Evolutionary conservation across 2,329 filamentous ascomycete genomes (phyloP).

Genomic region (Monascus ruber): DNA sequence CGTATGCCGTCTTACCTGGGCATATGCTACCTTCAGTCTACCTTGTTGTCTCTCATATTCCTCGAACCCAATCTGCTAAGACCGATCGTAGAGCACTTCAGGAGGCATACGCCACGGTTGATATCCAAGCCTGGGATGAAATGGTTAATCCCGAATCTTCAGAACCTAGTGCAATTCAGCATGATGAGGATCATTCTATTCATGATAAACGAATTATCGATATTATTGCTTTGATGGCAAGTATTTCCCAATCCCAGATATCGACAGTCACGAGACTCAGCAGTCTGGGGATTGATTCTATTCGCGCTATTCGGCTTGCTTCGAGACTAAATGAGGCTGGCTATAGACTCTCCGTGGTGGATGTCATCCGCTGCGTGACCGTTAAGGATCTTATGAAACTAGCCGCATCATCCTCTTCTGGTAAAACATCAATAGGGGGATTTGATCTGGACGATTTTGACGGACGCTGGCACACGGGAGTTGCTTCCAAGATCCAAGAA

Average conservation of each 20-base stretch:
- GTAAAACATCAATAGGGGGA: not conserved
- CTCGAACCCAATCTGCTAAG: constrained; percentile 21
- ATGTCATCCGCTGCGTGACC: constrained; percentile 18
- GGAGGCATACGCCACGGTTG: constrained; percentile 12
- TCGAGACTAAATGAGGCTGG: constrained; percentile 15
- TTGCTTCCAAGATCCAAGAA: constrained; percentile 7
- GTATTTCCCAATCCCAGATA: constrained; percentile 10
- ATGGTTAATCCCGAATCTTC: constrained; percentile 9
- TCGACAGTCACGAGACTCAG: constrained; percentile 12
- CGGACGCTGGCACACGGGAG: constrained; percentile 8
- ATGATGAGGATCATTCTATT: not conserved
- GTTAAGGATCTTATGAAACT: constrained; percentile 15
- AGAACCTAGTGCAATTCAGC: not conserved
- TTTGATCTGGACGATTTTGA: constrained; percentile 15
- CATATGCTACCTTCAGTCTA: constrained; percentile 26
- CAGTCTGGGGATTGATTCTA: constrained; percentile 21
- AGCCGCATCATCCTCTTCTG: constrained; percentile 1
- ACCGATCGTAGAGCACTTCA: constrained; percentile 20
- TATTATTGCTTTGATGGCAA: constrained; percentile 12
- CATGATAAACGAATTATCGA: constrained; percentile 8
- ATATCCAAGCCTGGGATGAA: constrained; percentile 18
- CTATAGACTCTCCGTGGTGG: constrained; percentile 15
- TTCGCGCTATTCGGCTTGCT: constrained; percentile 19
- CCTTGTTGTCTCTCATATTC: constrained; percentile 18
- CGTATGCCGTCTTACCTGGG: constrained; percentile 13